These are phyloP conservation scores for Polychytrium aggregatum DNA, from an alignment of 192 early-diverging fungal species.

Conservation along the genomic window DNA sequence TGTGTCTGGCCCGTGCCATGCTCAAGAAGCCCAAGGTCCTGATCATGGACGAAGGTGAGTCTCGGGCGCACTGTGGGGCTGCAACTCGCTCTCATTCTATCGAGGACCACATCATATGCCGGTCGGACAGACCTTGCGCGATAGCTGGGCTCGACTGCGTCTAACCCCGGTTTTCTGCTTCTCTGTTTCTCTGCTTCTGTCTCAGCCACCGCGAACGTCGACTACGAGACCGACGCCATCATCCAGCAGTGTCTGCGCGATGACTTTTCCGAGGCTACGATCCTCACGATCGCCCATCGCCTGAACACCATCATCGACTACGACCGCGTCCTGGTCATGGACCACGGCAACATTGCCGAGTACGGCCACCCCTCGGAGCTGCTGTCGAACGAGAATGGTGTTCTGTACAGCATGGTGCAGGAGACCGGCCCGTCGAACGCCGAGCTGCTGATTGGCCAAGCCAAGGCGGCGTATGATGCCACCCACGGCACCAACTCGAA, in stretches of 20 bases:
- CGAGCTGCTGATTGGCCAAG: slow-evolving; percentile 40
- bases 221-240: slow-evolving; percentile 67
- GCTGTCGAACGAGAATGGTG: slow-evolving; percentile 27
- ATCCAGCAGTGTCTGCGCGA: slow-evolving; percentile 65
- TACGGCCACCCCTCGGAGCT: slow-evolving; percentile 67
- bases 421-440: slow-evolving; percentile 60
- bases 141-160: not conserved
- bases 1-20: slow-evolving; percentile 45
- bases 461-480: slow-evolving; percentile 49
- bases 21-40: slow-evolving; percentile 36
- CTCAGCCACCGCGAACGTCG: slow-evolving; percentile 34
- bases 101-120: not conserved
- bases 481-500: no score
- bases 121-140: slow-evolving; percentile 1
- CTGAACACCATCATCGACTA: no score
- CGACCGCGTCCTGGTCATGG: slow-evolving; percentile 71
- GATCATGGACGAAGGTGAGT: slow-evolving; percentile 6
- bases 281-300: no score
- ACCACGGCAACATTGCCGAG: slow-evolving; percentile 66
- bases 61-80: not conserved
- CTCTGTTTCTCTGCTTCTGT: not conserved
- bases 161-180: not conserved
- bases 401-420: slow-evolving; percentile 49
- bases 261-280: no score
- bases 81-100: not conserved